Base-by-base conservation (phyloP, 129 eudicot genomes). In the Flaveria sonorensis region DNA sequence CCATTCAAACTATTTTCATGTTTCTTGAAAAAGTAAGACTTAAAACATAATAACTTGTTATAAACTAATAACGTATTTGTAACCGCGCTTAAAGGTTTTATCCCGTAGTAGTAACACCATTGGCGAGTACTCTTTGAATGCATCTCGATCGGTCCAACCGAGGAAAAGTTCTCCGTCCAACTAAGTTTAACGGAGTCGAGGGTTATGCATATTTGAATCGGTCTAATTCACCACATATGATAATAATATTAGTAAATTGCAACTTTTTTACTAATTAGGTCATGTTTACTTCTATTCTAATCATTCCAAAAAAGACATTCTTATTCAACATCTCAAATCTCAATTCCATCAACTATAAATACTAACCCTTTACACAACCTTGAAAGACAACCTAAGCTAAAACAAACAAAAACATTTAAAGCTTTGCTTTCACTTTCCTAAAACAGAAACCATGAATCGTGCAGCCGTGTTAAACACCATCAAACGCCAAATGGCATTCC, bases 401-500 rank as follows among this genome's bases (percentile, higher is more conserved):
- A 52, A 80, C 53, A 48, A 48, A 14, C 28, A 66, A 30, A 80
- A 70, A 46, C 47, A 50, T 80, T 43, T 12, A 81, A 81, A 2
- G 32, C 19, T 73, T 62, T 68, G 50, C 69, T 78, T 8, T 28
- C 65, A 59, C 47, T 75, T 75, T 71, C 63, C 55, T 0, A 64
- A 16, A 55, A 76, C 56, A 70, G 11, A 52, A 55, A 65, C 10
- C 84, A 89, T 89, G 95, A 82, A 89, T 10, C 87, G 85, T 52
- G 70, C 87, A 55, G 72, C 74, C 66, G 77, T 83, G 77, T 67
- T 80, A 40, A 87, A 77, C 66, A 60, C 81, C 61, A 42, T 86
- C 60, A 80, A 79, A 76, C 84, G 83, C 70, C 81, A 89, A 65
- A 45, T 86, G 28, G 75, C 82, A 0, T 48, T 72, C 65, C 85